Percentiles rank a stretch among this genome's conserved stretches.
phyloP scores from a whole-genome alignment of 2,329 filamentous ascomycete genomes.

The Penicillium sclerotiorum region DNA sequence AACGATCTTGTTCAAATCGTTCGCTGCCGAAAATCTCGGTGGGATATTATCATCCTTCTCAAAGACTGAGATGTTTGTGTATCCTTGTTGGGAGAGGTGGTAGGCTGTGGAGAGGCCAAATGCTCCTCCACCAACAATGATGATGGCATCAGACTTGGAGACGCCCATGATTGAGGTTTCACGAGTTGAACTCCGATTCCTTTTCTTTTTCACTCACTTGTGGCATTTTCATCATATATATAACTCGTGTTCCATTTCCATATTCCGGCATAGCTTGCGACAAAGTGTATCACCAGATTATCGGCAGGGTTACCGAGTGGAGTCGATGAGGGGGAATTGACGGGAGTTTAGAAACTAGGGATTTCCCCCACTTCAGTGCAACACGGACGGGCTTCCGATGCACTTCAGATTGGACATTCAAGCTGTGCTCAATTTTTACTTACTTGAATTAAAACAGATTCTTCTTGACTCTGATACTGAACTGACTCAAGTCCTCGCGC shows the following conservation, averaged over 20 bases:
- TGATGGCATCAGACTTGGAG: constrained; percentile 27
- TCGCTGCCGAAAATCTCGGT: constrained; percentile 57
- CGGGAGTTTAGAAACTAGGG: background rate
- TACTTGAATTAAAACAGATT: too few species aligned
- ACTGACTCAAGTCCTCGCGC: too few species aligned
- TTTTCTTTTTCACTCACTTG: background rate
- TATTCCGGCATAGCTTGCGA: constrained; percentile 13
- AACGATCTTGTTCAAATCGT: constrained; percentile 65
- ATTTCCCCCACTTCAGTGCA: background rate
- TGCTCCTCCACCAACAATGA: constrained; percentile 50
- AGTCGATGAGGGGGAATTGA: constrained; percentile 1
- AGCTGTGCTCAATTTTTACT: too few species aligned
- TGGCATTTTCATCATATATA: constrained; percentile 7
- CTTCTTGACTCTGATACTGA: too few species aligned
- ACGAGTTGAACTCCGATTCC: background rate
- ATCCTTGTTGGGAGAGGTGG: constrained; percentile 50
- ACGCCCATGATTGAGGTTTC: constrained; percentile 17
- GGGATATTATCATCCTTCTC: constrained; percentile 51
- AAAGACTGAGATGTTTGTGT: constrained; percentile 52
- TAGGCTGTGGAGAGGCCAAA: constrained; percentile 56
- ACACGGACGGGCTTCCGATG: constrained; percentile 7
- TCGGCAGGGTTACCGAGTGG: constrained; percentile 21
- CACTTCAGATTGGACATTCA: too few species aligned
- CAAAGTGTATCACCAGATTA: constrained; percentile 5
- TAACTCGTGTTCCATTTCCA: constrained; percentile 13